Conservation (phyloP, 2,329 filamentous ascomycete genomes). For the Fusarium sarcochroum region DNA sequence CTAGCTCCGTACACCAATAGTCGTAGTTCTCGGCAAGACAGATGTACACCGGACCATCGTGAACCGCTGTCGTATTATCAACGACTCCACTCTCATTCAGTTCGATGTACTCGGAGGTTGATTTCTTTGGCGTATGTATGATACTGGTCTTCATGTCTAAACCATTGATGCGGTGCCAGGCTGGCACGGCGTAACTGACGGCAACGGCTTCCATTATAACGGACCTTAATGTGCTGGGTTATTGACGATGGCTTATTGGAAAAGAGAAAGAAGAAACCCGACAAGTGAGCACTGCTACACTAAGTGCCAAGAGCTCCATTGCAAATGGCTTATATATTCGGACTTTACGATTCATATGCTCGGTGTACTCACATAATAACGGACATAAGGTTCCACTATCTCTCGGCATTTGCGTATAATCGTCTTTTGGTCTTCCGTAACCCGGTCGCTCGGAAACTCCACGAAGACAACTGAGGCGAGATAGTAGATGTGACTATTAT, state of each 20-base stretch:
- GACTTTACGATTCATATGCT: not conserved
- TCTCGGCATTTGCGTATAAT: not conserved
- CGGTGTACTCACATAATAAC: slow-evolving; percentile 1
- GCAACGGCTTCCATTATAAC: slow-evolving; percentile 9
- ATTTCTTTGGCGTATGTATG: slow-evolving; percentile 5
- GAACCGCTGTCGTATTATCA: slow-evolving; percentile 10
- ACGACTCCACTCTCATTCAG: slow-evolving; percentile 1
- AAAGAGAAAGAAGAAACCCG: too few species aligned
- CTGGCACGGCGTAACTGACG: slow-evolving; percentile 5
- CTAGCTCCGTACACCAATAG: slow-evolving; percentile 16
- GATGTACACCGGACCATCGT: slow-evolving; percentile 21
- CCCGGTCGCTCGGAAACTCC: too few species aligned
- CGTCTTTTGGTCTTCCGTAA: too few species aligned
- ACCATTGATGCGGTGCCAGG: slow-evolving; percentile 4
- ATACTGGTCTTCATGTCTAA: slow-evolving; percentile 19
- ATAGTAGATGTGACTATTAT: too few species aligned
- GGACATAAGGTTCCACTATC: slow-evolving; percentile 1
- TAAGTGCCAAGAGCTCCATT: too few species aligned
- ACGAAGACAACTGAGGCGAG: too few species aligned
- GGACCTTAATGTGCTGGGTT: too few species aligned
- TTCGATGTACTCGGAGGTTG: slow-evolving; percentile 1
- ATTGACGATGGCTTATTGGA: too few species aligned
- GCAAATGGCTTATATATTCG: not conserved
- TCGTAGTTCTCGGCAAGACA: slow-evolving; percentile 24
- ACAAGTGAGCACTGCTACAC: too few species aligned